Evolutionary conservation across 164 flowering plant species (phyloP).

Genomic region (Dillenia turbinata): DNA sequence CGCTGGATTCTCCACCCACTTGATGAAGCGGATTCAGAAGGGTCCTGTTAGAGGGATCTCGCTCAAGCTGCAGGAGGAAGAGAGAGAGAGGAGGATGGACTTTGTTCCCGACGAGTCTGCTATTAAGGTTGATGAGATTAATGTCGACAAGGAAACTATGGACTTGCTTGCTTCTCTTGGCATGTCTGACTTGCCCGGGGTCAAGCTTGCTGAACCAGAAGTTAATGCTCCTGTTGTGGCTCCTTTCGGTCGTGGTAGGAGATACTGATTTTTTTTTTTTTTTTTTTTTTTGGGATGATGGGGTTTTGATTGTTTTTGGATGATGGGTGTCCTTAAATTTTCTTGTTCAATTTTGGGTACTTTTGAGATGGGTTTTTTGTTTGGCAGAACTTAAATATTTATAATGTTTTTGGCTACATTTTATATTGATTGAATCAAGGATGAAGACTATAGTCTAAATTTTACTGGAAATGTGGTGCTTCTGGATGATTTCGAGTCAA

Average conservation of each 20-base stretch:
- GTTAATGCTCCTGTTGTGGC: conserved; percentile 6
- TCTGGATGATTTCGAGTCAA: no score
- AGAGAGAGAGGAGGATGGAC: conserved; percentile 77
- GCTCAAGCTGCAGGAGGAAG: conserved; percentile 74
- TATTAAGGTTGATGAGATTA: conserved; percentile 44
- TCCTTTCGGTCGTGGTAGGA: conserved; percentile 17
- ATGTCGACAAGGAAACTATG: conserved; percentile 69
- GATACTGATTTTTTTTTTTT: no score
- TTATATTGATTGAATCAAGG: no score
- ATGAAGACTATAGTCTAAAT: no score
- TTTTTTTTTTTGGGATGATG: no score
- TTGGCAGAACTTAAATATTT: no score
- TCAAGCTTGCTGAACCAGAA: conserved; percentile 29
- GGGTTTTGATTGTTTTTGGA: no score
- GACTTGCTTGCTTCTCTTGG: conserved; percentile 65
- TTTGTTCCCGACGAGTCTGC: conserved; percentile 71
- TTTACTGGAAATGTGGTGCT: no score
- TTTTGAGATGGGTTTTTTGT: no score
- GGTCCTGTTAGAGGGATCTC: conserved; percentile 79
- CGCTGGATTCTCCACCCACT: conserved; percentile 74
- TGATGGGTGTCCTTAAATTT: no score
- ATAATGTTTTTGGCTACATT: no score
- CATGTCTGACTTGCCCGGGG: conserved; percentile 58
- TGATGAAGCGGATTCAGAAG: conserved; percentile 73
- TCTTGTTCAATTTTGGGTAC: no score